Base-by-base conservation (phyloP, 257 asterid genomes). In the Rubia yunnanensis region DNA sequence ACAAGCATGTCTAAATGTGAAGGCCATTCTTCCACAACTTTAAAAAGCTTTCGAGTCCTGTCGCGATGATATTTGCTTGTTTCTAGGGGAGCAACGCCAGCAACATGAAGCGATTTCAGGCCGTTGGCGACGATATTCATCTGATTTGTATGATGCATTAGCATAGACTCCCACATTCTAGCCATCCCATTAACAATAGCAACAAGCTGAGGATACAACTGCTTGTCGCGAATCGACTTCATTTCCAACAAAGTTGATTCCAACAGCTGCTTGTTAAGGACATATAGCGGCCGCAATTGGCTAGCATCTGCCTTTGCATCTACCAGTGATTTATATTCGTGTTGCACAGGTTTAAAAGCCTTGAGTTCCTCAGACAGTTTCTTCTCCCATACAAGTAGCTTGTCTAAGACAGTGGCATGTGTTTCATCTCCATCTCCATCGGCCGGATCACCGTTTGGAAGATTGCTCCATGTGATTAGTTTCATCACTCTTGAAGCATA, bases 381-480 rank as follows among this genome's bases (percentile, higher is more conserved):
- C 78, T 89, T 92, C 86, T 92, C 99, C 99, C 99, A 92, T 5
- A 96, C 99, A 38, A 89, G 79, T 76, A 92, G 81, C 83, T 92
- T 89, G 80, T 92, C 97, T 75, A 92, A 81, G 75, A 92, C 82
- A 26, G 94, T 86, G 77, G 97, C 99, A 73, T 86, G 96, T 9
- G 97, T 86, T 83, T 92, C 99, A 11, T 67, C 77, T 35, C 87
- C 96, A 18, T 84, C 94, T 7, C 73, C 72, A 64, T 82, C 88
- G 14, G 68, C 52, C 60, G 74, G 88, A 50, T 87, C 94, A 22
- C 89, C 84, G 69, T 82, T 81, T n/a, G 85, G 75, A 34, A 65
- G 71, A 20, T 81, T 84, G 79, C 86, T 92, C 99, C 99, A 89
- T 22, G 99, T 92, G 64, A 92, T 92, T 56, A 89, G 94, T 71